Base-by-base conservation (phyloP, 2,329 filamentous ascomycete species). In the Huntiella omanensis region DNA sequence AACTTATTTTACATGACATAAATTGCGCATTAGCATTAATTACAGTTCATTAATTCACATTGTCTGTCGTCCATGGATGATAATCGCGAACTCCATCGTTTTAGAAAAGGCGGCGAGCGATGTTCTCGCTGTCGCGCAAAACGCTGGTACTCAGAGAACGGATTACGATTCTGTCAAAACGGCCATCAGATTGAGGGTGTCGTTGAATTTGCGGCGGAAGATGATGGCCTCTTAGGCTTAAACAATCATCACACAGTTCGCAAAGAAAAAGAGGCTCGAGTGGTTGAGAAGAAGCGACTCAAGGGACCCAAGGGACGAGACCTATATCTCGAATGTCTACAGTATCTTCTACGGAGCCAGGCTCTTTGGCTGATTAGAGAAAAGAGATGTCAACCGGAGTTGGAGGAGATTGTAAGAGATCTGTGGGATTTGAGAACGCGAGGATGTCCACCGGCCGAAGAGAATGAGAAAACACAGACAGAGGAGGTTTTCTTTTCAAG, bases 291-390 rank as follows among this genome's bases (percentile, higher is more conserved):
- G 41, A 65, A 65, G 49, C 70, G 78, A 56, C 66, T 83, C 43
- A 60, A 60, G 4, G 87, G 87, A 37, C 66, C 73, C 40, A 70
- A 75, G 45, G 88, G 81, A 11, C 75, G 77, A 52, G 75, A 81
- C 52, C 71, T 95, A 17, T 95, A 83, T 58, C 67, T 96, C 33
- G 81, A 93, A 58, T 80, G 76, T 52, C 73, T 92, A 49, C 88
- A 96, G 60, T 66, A 94, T 32, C 71, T 96, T 41, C 64, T 98
- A 22, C 77, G 86, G 58, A 83, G 81, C 56, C 88, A 96, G 64
- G 64, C 84, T 12, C 63, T 73, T 56, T 87, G 80, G 68, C 66
- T 96, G 28, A 65, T 93, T 11, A 64, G 72, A 16, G 64, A 69
- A 4, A 77, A 77, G 57, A 71, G 72, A 0, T 69, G 91, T 41